Base-by-base conservation (phyloP, 2,329 filamentous ascomycete species). In the Cyclaneusma minus region DNA sequence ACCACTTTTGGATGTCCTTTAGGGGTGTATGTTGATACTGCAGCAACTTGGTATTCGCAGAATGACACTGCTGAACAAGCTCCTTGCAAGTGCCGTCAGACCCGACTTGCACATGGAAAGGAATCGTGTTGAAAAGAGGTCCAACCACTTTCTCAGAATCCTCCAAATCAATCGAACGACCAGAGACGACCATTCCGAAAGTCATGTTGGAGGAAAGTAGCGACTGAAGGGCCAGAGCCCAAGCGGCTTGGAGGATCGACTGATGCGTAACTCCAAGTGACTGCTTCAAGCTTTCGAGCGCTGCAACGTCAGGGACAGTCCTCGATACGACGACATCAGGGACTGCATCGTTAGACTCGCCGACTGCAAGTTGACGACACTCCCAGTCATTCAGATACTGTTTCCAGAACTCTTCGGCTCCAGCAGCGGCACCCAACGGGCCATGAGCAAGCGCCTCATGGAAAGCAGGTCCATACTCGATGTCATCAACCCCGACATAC, bases 101-200 rank as follows among this genome's bases (percentile, higher is more conserved):
- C 5, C 50, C 33, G 9, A 64, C 36, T 5, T 53, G 43, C 17
- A 71, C 50, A 29, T 67, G 61, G 44, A 78, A 83, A 0, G 85
- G 83, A 2, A 94, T 56, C 0, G 84, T 93, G 44, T 94, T 94
- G 61, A 94, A 92, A 12, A 94, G 54, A 0, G 87, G 85, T 0
- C 85, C 87, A 21, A 89, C 64, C 1, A 80, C 67, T 13, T 59
- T 44, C 24, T 84, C 76, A 2, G 73, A 64, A 2, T 59, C 58
- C 6, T 74, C 62, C 8, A 83, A 52, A 22, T 79, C 67, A 4
- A 91, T 65, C 0, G 71, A 67, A 32, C 85, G 65, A 1, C 85
- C 87, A 5, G 84, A 89, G 0, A 81, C 64, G 8, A 94, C 64
- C 12, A 91, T 55, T 1, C 87, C 87, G 9, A 85, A 56, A 2